Evolutionary conservation across 2,329 filamentous ascomycete genomes (phyloP).

Genomic region (Pseudogymnoascus sp.): DNA sequence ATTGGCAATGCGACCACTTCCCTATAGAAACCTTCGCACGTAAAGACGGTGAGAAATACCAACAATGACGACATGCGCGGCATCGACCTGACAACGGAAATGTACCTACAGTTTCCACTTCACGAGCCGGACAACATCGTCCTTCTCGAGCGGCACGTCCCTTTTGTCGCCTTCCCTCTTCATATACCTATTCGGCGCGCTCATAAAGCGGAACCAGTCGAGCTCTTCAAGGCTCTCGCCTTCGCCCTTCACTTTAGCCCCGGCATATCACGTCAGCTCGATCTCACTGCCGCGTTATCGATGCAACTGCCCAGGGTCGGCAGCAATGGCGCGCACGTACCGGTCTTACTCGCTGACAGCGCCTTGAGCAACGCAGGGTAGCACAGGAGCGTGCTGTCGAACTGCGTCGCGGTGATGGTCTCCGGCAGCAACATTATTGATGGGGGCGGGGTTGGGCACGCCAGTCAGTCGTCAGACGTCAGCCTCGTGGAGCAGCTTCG

Average conservation of each 20-base stretch:
- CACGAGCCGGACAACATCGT: constrained; percentile 52
- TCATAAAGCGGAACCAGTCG: constrained; percentile 50
- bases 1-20: background rate
- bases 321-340: constrained; percentile 16
- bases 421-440: background rate
- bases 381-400: constrained; percentile 21
- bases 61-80: background rate
- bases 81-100: constrained; percentile 10
- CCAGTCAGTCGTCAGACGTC: background rate
- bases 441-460: background rate
- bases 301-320: background rate
- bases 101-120: constrained; percentile 63
- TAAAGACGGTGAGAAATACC: background rate
- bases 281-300: background rate
- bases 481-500: background rate
- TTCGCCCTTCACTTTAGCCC: constrained; percentile 17
- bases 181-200: constrained; percentile 41
- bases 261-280: constrained; percentile 13
- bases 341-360: constrained; percentile 12
- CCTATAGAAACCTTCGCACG: background rate
- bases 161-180: constrained; percentile 24
- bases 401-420: constrained; percentile 21
- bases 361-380: constrained; percentile 22
- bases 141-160: constrained; percentile 39
- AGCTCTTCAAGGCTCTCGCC: constrained; percentile 39